A percentile compares a stretch with the other conserved stretches of the same genome.
phyloP scores from a whole-genome alignment of 441 rosid genomes.

The Erysimum cheiri region DNA sequence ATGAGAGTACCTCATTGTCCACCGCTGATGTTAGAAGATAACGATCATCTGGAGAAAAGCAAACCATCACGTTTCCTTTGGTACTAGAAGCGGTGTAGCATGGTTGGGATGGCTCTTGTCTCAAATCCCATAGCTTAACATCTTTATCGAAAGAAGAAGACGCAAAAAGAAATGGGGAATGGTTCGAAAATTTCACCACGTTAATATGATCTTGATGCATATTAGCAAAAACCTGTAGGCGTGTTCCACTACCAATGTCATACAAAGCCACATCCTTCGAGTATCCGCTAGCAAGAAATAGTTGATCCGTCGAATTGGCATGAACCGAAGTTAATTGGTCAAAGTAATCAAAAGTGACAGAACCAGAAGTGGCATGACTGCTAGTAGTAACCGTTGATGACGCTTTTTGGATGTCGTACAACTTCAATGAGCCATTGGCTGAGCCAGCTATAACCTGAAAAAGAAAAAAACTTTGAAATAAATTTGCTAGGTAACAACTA shows the following conservation, averaged over 20 bases:
- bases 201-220: slow-evolving; percentile 94
- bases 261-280: slow-evolving; percentile 87
- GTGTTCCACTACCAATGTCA: slow-evolving; percentile 76
- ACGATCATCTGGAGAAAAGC: slow-evolving; percentile 98
- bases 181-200: slow-evolving; percentile 91
- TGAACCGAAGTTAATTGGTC: slow-evolving; percentile 95
- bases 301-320: slow-evolving; percentile 82
- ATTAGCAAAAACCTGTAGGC: slow-evolving; percentile 73
- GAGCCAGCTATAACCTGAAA: slow-evolving; percentile 95
- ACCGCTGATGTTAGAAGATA: slow-evolving; percentile 94
- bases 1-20: slow-evolving; percentile 83
- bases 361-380: slow-evolving; percentile 46
- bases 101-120: slow-evolving; percentile 77
- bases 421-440: slow-evolving; percentile 82
- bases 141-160: slow-evolving; percentile 94
- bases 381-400: slow-evolving; percentile 47
- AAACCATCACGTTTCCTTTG: slow-evolving; percentile 96
- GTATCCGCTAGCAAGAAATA: slow-evolving; percentile 95
- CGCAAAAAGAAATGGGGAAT: slow-evolving; percentile 84
- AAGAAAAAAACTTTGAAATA: not conserved
- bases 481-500: slow-evolving; percentile 4
- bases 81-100: slow-evolving; percentile 87
- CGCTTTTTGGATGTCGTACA: slow-evolving; percentile 68
- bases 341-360: slow-evolving; percentile 80
- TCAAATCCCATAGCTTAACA: slow-evolving; percentile 91